These are phyloP conservation scores for Auriscalpium orientale DNA, from an alignment of 768 basidiomycete species.

Conservation along the genomic window DNA sequence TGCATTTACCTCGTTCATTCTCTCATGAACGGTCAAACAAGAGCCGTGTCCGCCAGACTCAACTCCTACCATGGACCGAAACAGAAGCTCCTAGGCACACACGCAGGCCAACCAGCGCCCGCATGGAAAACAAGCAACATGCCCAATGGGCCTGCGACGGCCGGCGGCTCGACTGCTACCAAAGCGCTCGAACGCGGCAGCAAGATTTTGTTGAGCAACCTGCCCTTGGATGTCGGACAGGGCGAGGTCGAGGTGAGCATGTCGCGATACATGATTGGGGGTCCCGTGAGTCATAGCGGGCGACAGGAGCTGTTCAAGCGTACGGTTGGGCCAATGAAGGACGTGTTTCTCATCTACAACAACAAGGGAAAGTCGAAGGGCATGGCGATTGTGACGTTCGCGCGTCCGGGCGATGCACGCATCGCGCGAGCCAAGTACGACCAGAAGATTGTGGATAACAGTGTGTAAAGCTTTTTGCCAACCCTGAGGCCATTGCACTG, in stretches of 20 bases:
- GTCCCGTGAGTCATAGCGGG: background rate
- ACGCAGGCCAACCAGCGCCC: constrained; percentile 10
- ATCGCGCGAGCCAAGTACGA: constrained; percentile 63
- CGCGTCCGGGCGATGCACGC: constrained; percentile 53
- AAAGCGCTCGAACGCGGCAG: constrained; percentile 9
- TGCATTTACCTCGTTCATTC: no score
- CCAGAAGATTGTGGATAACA: constrained; percentile 67
- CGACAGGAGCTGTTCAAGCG: constrained; percentile 65
- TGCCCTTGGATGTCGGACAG: constrained; percentile 15
- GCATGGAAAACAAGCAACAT: constrained; percentile 9
- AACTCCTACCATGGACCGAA: constrained; percentile 14
- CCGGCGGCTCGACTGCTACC: constrained; percentile 6
- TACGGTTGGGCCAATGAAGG: constrained; percentile 68
- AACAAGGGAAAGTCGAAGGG: constrained; percentile 70
- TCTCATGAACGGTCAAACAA: constrained; percentile 8
- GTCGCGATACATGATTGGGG: background rate
- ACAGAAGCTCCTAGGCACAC: constrained; percentile 11
- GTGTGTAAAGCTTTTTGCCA: constrained; percentile 24
- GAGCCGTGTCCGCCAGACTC: constrained; percentile 6
- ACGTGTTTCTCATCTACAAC: constrained; percentile 68
- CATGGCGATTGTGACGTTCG: constrained; percentile 70
- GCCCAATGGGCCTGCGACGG: background rate
- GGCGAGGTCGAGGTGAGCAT: constrained; percentile 9
- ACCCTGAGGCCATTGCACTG: background rate
- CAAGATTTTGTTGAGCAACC: constrained; percentile 13